These are phyloP conservation scores for Penicillium psychrosexuale DNA, from an alignment of 2,329 filamentous ascomycete species.

Conservation along the genomic window DNA sequence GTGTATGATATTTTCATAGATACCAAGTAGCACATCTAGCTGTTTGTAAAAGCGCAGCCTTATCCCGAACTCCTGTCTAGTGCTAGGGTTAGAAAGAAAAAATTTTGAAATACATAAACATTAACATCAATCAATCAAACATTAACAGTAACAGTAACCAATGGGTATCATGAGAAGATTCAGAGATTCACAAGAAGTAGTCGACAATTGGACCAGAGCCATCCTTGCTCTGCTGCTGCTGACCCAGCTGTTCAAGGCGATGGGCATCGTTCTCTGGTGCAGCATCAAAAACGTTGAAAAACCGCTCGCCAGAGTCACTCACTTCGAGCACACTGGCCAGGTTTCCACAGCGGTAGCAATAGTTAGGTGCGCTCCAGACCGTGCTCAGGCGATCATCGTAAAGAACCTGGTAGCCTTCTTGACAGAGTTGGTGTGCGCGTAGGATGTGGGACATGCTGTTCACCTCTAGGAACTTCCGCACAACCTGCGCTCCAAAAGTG, in stretches of 20 bases:
- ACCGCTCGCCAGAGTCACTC: conserved; percentile 84
- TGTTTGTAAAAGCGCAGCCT: conserved; percentile 28
- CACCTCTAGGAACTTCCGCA: conserved; percentile 95
- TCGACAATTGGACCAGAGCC: conserved; percentile 70
- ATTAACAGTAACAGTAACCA: conserved; percentile 13
- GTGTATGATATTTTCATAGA: conserved; percentile 10
- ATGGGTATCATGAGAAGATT: conserved; percentile 58
- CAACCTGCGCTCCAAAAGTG: conserved; percentile 95
- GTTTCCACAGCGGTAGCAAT: conserved; percentile 94
- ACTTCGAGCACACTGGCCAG: conserved; percentile 97
- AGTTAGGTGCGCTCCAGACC: conserved; percentile 97
- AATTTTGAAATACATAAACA: conserved; percentile 8
- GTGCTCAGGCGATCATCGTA: conserved; percentile 94
- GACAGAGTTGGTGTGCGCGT: conserved; percentile 95
- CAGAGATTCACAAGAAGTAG: conserved; percentile 57
- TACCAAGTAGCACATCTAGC: conserved; percentile 14
- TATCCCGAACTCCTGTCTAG: conserved; percentile 31
- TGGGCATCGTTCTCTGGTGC: conserved; percentile 89
- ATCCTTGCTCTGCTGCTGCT: conserved; percentile 60
- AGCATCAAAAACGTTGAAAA: conserved; percentile 97
- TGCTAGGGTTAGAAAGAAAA: conserved; percentile 11
- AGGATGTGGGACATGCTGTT: conserved; percentile 98
- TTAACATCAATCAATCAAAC: conserved; percentile 2
- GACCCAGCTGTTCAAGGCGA: conserved; percentile 73
- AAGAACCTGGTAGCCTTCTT: conserved; percentile 95